phyloP scores from a whole-genome alignment of 768 basidiomycete genomes.

The Suillus placidus region DNA sequence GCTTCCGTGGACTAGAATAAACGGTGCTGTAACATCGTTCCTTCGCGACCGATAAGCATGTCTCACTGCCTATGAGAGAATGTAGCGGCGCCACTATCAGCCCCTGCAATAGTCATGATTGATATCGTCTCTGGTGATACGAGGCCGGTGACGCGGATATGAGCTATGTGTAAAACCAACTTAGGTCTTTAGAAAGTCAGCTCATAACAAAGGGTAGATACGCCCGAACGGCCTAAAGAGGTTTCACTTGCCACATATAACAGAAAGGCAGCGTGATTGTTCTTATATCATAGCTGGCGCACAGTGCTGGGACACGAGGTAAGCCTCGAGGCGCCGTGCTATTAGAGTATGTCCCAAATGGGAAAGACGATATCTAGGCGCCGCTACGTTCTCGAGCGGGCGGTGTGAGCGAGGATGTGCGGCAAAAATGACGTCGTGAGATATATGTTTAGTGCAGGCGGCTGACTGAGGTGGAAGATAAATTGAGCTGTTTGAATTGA shows the following conservation, averaged over 20 bases:
- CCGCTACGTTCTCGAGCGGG: neutral
- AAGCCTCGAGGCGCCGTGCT: conserved; percentile 28
- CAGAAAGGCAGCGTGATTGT: neutral
- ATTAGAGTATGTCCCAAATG: conserved; percentile 15
- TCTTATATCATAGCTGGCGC: conserved; percentile 9
- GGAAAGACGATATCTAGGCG: conserved; percentile 19
- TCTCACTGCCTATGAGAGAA: neutral
- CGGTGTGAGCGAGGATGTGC: conserved; percentile 3
- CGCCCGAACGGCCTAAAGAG: neutral
- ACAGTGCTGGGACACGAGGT: conserved; percentile 21
- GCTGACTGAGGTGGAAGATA: conserved; percentile 5
- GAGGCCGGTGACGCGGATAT: conserved; percentile 1
- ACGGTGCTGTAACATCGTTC: neutral
- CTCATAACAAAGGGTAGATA: neutral
- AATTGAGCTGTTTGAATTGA: conserved; percentile 13
- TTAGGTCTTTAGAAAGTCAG: neutral
- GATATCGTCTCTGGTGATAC: neutral
- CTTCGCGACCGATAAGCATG: conserved; percentile 13
- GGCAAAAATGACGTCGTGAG: conserved; percentile 14
- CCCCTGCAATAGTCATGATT: conserved; percentile 1
- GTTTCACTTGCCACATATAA: neutral
- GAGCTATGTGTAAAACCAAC: conserved; percentile 2
- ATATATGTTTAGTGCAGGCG: neutral
- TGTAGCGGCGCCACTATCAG: conserved; percentile 1
- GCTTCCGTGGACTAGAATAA: conserved; percentile 4